Percentiles rank a stretch among this genome's conserved stretches.
These are phyloP conservation scores for Theileria orientalis DNA, from an alignment of 169 alveolate genomes.

Conservation along the genomic window DNA sequence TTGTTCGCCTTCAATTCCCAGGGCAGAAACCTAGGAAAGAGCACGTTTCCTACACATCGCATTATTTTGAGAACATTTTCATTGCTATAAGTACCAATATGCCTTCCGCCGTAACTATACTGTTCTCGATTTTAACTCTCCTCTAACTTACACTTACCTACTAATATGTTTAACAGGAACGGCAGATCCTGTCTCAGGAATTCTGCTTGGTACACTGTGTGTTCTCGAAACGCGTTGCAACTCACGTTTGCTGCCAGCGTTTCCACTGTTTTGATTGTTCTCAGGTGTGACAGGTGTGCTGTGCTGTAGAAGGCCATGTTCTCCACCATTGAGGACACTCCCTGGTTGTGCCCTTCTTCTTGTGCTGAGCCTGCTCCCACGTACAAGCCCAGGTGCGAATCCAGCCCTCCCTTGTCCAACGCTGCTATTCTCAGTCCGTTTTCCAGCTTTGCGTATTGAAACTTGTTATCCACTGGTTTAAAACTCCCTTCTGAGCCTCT, in stretches of 20 bases:
- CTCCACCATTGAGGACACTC: slow-evolving; percentile 84
- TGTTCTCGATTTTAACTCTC: no score
- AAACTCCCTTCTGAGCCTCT: slow-evolving; percentile 67
- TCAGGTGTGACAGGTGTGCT: slow-evolving; percentile 83
- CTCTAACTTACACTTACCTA: slow-evolving; percentile 28
- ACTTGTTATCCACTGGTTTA: slow-evolving; percentile 66
- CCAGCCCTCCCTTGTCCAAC: slow-evolving; percentile 65
- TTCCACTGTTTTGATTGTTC: slow-evolving; percentile 84
- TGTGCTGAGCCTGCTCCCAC: slow-evolving; percentile 82
- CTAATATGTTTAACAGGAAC: slow-evolving; percentile 75
- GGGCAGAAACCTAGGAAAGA: slow-evolving; percentile 83
- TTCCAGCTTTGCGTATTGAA: slow-evolving; percentile 81
- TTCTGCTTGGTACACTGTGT: slow-evolving; percentile 78
- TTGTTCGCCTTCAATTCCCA: slow-evolving; percentile 81
- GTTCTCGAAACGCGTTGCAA: slow-evolving; percentile 78
- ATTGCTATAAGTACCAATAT: no score
- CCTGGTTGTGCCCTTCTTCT: slow-evolving; percentile 74
- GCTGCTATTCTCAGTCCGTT: slow-evolving; percentile 82
- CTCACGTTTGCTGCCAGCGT: slow-evolving; percentile 82
- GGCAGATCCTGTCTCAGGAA: slow-evolving; percentile 81
- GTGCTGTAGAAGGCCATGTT: slow-evolving; percentile 84
- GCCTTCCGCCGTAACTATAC: no score
- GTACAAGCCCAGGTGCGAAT: slow-evolving; percentile 65
- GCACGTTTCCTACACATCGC: slow-evolving; percentile 81
- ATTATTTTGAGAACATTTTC: no score